phyloP scores from a whole-genome alignment of 2,329 filamentous ascomycete species.

The Macrophomina tecta region DNA sequence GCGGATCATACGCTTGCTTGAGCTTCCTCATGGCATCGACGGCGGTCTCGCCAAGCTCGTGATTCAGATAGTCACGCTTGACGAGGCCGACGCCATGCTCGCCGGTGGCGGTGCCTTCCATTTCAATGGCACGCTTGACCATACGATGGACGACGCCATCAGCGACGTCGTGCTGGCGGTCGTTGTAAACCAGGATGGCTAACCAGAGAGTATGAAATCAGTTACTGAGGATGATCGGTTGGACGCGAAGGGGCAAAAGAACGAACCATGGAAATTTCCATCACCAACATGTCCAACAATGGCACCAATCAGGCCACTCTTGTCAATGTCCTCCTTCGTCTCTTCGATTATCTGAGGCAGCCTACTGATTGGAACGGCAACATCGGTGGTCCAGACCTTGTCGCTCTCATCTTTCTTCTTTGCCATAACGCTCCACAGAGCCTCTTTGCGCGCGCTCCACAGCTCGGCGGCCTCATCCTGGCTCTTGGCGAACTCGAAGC shows the following conservation, averaged over 20 bases:
- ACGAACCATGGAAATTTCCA: constrained; percentile 72
- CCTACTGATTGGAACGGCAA: constrained; percentile 75
- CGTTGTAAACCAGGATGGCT: constrained; percentile 68
- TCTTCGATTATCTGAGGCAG: constrained; percentile 78
- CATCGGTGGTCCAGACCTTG: constrained; percentile 80
- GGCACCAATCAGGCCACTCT: constrained; percentile 66
- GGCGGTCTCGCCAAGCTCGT: constrained; percentile 75
- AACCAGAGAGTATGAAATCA: too few species aligned
- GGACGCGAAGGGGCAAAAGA: constrained; percentile 15
- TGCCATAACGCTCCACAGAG: constrained; percentile 74
- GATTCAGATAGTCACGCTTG: constrained; percentile 81
- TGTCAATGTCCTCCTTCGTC: constrained; percentile 70
- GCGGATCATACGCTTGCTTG: constrained; percentile 79
- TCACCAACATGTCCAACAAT: constrained; percentile 79
- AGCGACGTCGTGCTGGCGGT: constrained; percentile 69
- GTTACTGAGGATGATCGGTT: neutral
- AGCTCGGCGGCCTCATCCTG: constrained; percentile 71
- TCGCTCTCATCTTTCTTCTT: constrained; percentile 62
- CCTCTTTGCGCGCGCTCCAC: constrained; percentile 78
- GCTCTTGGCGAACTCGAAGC: constrained; percentile 72
- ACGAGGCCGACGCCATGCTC: constrained; percentile 85
- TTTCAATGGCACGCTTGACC: constrained; percentile 83
- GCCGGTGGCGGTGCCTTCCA: constrained; percentile 85
- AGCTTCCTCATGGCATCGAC: constrained; percentile 86
- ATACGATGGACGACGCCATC: constrained; percentile 79